Conservation (phyloP, 768 basidiomycete genomes). For the Russula sp. region DNA sequence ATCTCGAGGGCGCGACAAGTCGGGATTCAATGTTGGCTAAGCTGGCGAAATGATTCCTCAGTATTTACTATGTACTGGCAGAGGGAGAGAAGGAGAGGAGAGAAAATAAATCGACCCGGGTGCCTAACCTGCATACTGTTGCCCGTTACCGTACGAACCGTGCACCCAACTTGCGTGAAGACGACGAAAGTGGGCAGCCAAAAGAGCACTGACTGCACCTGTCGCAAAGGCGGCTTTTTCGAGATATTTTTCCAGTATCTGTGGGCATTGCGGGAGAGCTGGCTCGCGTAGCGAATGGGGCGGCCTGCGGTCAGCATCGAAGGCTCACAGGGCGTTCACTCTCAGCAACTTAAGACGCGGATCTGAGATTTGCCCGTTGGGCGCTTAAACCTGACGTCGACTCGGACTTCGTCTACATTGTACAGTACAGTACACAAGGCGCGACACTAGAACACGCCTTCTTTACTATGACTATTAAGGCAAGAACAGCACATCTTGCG, state of each 20-base stretch:
- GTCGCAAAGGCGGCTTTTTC: background rate
- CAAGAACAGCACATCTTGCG: constrained; percentile 25
- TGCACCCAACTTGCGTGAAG: constrained; percentile 19
- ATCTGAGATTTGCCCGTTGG: no score
- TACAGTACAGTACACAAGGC: no score
- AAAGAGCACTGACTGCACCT: constrained; percentile 4
- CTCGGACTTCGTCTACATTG: background rate
- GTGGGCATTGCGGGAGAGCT: background rate
- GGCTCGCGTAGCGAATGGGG: background rate
- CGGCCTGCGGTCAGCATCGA: constrained; percentile 2
- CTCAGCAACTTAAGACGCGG: background rate
- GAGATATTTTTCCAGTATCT: constrained; percentile 1
- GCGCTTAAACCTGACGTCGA: background rate
- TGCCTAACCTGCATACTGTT: constrained; percentile 24
- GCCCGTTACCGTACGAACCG: constrained; percentile 17
- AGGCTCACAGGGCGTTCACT: background rate
- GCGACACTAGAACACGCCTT: no score
- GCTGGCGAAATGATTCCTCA: constrained; percentile 7
- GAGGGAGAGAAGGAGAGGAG: background rate
- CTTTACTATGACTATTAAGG: background rate
- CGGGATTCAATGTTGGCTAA: constrained; percentile 24
- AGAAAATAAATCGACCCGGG: background rate
- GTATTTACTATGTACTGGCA: no score
- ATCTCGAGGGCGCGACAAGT: constrained; percentile 18
- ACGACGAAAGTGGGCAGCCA: constrained; percentile 17